Percentiles rank a stretch among this genome's conserved stretches.
Conservation (phyloP, 2,329 filamentous ascomycete species). For the Fusarium tupiense region DNA sequence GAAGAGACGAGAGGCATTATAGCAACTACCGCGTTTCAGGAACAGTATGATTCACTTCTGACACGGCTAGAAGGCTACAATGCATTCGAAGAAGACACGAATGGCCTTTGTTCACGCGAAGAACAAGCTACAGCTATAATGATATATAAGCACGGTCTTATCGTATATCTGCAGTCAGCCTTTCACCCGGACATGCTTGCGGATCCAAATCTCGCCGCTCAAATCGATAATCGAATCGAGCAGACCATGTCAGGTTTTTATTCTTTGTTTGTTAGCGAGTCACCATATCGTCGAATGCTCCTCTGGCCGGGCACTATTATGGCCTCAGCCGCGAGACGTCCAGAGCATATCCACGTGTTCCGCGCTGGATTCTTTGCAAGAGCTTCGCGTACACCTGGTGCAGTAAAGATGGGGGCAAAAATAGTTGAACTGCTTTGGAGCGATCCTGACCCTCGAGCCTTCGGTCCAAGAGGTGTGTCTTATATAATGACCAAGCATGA, state of each 20-base stretch:
- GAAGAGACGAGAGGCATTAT: not conserved
- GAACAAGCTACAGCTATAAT: not conserved
- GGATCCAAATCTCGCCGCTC: not conserved
- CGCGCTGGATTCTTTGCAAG: not conserved
- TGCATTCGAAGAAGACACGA: not conserved
- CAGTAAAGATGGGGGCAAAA: not conserved
- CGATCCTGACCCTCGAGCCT: not conserved
- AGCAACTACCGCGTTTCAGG: rapidly evolving
- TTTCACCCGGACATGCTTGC: not conserved
- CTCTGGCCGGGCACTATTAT: constrained; percentile 10
- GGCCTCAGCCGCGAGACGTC: not conserved
- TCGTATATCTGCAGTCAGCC: not conserved
- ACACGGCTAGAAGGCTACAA: not conserved
- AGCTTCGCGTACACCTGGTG: not conserved
- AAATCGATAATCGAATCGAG: not conserved
- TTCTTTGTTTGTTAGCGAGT: not conserved
- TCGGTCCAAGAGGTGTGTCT: not conserved
- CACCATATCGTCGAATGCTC: not conserved
- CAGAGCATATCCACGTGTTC: not conserved
- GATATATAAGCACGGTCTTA: constrained; percentile 3
- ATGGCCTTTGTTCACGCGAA: not conserved
- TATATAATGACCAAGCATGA: constrained; percentile 15
- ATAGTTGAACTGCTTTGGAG: constrained; percentile 1
- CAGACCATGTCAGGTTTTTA: not conserved
- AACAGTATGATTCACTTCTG: not conserved